A percentile compares a stretch with the other conserved stretches of the same genome.
phyloP scores from a whole-genome alignment of 2,329 filamentous ascomycete species.

The Verticillium dahliae region DNA sequence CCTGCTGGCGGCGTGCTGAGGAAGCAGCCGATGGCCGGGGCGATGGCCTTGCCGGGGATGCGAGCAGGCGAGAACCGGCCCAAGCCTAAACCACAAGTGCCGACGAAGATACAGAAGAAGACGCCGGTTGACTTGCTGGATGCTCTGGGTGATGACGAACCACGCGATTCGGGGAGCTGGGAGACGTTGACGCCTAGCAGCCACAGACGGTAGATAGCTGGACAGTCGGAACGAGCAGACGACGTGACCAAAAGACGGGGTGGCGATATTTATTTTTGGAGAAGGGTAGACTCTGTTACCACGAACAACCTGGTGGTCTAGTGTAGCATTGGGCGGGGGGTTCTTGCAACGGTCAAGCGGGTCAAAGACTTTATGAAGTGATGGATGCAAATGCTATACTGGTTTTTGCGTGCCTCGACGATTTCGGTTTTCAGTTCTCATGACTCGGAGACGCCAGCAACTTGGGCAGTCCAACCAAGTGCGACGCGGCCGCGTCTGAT shows the following conservation, averaged over 20 bases:
- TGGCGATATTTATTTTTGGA: too few relatives aligned
- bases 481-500: background rate
- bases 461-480: background rate
- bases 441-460: background rate
- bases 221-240: too few relatives aligned
- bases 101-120: slow-evolving; percentile 7
- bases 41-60: slow-evolving; percentile 10
- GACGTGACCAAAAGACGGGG: too few relatives aligned
- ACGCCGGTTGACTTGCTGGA: slow-evolving; percentile 35
- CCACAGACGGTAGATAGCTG: slow-evolving; percentile 2
- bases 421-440: background rate
- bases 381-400: background rate
- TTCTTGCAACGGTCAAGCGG: background rate
- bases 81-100: slow-evolving; percentile 5
- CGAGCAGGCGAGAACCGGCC: slow-evolving; percentile 2
- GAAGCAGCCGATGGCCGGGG: slow-evolving; percentile 7
- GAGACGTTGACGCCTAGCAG: slow-evolving; percentile 45
- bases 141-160: slow-evolving; percentile 38
- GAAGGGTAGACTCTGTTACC: background rate
- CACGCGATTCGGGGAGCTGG: slow-evolving; percentile 42
- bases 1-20: slow-evolving; percentile 1
- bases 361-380: background rate
- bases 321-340: background rate
- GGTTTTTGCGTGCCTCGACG: background rate
- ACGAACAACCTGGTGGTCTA: background rate